Evolutionary conservation across 768 basidiomycete genomes (phyloP).

Genomic region (Rhodotorula kratochvilovae): DNA sequence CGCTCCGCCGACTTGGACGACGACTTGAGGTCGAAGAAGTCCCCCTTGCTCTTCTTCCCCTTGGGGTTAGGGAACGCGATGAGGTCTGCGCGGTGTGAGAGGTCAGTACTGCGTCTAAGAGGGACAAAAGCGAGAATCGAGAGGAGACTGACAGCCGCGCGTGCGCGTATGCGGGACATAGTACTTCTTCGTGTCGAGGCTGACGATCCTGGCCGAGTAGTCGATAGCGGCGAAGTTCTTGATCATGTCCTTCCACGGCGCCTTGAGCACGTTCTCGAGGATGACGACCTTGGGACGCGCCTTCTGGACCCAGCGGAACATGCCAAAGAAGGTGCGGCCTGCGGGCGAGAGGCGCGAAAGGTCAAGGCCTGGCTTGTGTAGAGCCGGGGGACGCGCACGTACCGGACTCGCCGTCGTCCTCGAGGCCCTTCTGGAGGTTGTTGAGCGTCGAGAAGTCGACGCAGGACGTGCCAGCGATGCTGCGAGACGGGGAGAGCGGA

Average conservation of each 20-base stretch:
- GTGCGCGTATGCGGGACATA: slow-evolving; percentile 94
- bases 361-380: too few species aligned
- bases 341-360: neutral
- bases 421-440: slow-evolving; percentile 82
- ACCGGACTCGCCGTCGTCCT: slow-evolving; percentile 81
- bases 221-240: slow-evolving; percentile 67
- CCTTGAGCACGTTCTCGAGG: slow-evolving; percentile 86
- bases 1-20: slow-evolving; percentile 35
- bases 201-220: slow-evolving; percentile 66
- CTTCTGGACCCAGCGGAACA: slow-evolving; percentile 84
- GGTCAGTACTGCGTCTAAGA: neutral
- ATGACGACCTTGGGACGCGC: slow-evolving; percentile 88
- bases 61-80: slow-evolving; percentile 65
- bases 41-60: slow-evolving; percentile 32
- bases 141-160: slow-evolving; percentile 56
- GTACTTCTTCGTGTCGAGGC: slow-evolving; percentile 70
- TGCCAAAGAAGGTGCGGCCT: slow-evolving; percentile 81
- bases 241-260: slow-evolving; percentile 77
- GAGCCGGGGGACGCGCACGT: too few species aligned
- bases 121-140: too few species aligned
- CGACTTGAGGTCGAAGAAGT: slow-evolving; percentile 53
- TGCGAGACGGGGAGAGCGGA: neutral
- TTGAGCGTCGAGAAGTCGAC: slow-evolving; percentile 97
- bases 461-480: slow-evolving; percentile 86
- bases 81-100: slow-evolving; percentile 51